Evolutionary conservation across 352 stramenopile species (phyloP).

Genomic region (Halophytophthora polymorphica): DNA sequence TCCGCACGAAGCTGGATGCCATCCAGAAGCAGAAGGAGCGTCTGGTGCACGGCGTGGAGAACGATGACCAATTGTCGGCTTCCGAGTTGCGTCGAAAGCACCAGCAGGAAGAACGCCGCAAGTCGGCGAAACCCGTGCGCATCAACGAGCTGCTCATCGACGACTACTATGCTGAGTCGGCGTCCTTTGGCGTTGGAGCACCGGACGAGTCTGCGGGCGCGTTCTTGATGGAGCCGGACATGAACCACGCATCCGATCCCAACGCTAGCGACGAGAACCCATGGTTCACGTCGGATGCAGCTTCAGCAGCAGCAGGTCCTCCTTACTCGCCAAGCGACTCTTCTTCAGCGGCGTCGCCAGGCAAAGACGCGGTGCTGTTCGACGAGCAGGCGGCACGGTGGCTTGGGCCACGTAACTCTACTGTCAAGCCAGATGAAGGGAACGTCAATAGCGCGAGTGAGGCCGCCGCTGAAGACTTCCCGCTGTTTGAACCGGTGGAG

Average conservation of each 20-base stretch:
- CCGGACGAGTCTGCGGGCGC: conserved; percentile 31
- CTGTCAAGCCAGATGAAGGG: conserved; percentile 8
- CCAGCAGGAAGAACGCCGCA: conserved; percentile 39
- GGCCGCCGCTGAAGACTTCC: conserved; percentile 14
- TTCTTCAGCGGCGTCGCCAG: conserved; percentile 31
- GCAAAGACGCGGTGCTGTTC: conserved; percentile 36
- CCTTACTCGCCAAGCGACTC: conserved; percentile 17
- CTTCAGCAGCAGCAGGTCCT: neutral
- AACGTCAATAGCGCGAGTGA: conserved; percentile 7
- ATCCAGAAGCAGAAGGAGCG: conserved; percentile 79
- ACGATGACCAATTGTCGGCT: conserved; percentile 57
- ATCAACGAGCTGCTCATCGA: conserved; percentile 88
- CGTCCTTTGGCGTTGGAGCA: conserved; percentile 9
- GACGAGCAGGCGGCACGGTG: conserved; percentile 65
- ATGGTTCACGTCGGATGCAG: conserved; percentile 54
- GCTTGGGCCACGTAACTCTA: conserved; percentile 30
- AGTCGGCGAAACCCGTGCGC: conserved; percentile 33
- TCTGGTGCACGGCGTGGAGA: conserved; percentile 34
- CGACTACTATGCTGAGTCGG: conserved; percentile 68
- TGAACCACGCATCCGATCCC: conserved; percentile 1
- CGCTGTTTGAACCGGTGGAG: conserved; percentile 46
- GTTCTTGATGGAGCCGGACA: conserved; percentile 57
- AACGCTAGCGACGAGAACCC: conserved; percentile 28
- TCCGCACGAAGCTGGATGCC: conserved; percentile 68
- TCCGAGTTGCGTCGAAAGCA: conserved; percentile 55